Percentiles rank a stretch among this genome's conserved stretches.
Conservation (phyloP, 352 stramenopile genomes). For the Globisporangium irregulare region DNA sequence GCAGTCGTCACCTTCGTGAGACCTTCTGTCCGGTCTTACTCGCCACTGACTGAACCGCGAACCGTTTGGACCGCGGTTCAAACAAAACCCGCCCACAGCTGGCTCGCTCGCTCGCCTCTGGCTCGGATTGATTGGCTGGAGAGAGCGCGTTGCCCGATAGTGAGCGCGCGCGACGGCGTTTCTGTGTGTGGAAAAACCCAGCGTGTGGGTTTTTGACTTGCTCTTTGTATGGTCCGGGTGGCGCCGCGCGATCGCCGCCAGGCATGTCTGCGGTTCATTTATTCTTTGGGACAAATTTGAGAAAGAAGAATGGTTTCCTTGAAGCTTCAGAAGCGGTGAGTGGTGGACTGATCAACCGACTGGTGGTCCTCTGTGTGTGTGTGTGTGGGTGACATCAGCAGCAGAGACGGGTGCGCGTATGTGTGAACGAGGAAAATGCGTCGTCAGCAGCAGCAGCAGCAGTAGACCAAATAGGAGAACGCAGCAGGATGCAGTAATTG, state of each 20-base stretch:
- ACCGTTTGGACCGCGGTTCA: slow-evolving; percentile 6
- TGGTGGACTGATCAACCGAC: slow-evolving; percentile 8
- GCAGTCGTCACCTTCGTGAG: neutral
- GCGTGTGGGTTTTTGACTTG: slow-evolving; percentile 13
- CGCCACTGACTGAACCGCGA: neutral
- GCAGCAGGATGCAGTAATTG: neutral
- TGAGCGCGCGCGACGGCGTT: neutral
- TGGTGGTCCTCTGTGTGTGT: neutral
- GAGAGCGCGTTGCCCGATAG: slow-evolving; percentile 1
- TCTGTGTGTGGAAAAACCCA: slow-evolving; percentile 11
- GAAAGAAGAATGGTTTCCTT: slow-evolving; percentile 87
- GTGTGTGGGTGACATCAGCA: neutral
- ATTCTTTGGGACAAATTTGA: slow-evolving; percentile 86
- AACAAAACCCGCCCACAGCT: neutral
- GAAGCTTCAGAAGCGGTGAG: slow-evolving; percentile 89
- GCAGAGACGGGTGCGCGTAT: neutral
- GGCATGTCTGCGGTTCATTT: slow-evolving; percentile 26
- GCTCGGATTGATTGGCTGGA: slow-evolving; percentile 21
- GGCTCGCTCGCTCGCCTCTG: neutral
- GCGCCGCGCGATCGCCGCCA: neutral
- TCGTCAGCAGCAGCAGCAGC: neutral
- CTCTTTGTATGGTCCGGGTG: slow-evolving; percentile 16
- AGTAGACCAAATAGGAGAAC: neutral
- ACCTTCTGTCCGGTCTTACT: slow-evolving; percentile 10
- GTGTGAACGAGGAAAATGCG: neutral